These are phyloP conservation scores for Pichia sp. DNA, from an alignment of 1,139 yeast genomes.

Conservation along the genomic window DNA sequence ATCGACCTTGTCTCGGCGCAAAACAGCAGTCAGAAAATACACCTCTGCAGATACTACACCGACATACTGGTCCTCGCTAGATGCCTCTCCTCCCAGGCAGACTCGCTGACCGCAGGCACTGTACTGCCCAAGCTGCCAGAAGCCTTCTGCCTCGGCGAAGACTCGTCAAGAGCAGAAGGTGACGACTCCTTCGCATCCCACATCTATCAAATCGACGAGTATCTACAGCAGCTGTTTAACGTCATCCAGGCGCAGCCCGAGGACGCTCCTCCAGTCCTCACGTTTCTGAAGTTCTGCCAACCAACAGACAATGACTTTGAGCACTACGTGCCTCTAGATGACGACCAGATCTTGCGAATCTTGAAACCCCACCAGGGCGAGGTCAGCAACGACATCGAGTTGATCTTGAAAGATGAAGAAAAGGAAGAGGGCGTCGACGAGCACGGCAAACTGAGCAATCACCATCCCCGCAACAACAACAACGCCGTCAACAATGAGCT, in stretches of 20 bases:
- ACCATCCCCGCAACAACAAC: background rate
- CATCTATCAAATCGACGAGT: conserved; percentile 30
- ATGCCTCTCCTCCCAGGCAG: background rate
- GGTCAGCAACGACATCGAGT: background rate
- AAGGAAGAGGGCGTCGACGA: background rate
- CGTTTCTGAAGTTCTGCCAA: conserved; percentile 11
- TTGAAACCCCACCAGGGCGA: conserved; percentile 8
- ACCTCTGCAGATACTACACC: conserved; percentile 54
- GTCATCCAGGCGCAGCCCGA: background rate
- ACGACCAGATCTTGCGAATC: conserved; percentile 16
- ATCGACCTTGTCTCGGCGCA: conserved; percentile 43
- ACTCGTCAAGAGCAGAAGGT: conserved; percentile 15
- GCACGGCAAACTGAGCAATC: background rate
- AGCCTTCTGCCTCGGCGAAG: conserved; percentile 28
- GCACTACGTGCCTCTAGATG: conserved; percentile 14
- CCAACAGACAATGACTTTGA: conserved; percentile 14
- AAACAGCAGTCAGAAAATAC: conserved; percentile 35
- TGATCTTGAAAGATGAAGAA: background rate
- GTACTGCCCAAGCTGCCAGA: conserved; percentile 31
- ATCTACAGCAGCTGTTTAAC: conserved; percentile 20
- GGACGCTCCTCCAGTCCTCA: background rate
- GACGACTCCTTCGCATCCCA: conserved; percentile 25
- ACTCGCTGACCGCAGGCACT: background rate
- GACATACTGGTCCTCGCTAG: conserved; percentile 54
- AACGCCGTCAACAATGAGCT: background rate